Base-by-base conservation (phyloP, 305 asterid genomes). In the Lippia alba region DNA sequence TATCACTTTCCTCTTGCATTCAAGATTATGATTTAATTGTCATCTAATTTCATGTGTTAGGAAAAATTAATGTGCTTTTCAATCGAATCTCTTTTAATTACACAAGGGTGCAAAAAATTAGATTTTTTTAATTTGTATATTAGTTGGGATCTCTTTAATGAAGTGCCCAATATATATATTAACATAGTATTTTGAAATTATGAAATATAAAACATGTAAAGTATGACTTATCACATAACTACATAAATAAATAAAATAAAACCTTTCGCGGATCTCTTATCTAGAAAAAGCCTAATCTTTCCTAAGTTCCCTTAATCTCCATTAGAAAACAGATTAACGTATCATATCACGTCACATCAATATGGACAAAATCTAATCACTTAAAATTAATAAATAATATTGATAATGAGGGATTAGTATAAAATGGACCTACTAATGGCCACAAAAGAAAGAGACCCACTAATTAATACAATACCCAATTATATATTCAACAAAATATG, bases 31-130 rank as follows among this genome's bases (percentile, higher is more conserved):
- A 46, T 46, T 46, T 46, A 48, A 36, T 69, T 17, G 18, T 11
- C 34, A 12, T 24, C 2, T 24, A 24, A 24, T 50, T 12, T 39
- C 6, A 65, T 44, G n/a, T 72, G 30, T 39, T 65, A 64, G 72
- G 73, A 66, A 59, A 58, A 24, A 24, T 24, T 24, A 24, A 30
- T 62, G 40, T 66, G 68, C 12, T 49, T 59, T 73, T 73, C 78
- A 53, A 63, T 20, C 18, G 34, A 53, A n/a, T n/a, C n/a, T n/a
- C n/a, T n/a, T n/a, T n/a, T n/a, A 24, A 24, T 24, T 24, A 24
- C 2, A 24, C 30, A 3, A 24, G 30, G 30, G 30, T 24, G 30
- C 3, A 24, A 24, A 24, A 24, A 24, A 24, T 24, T 24, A 24
- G 30, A 24, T 24, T 24, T 24, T 24, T 24, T 24, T 24, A 24